Conservation (phyloP, 1,139 yeast genomes). For the Diutina sp. region DNA sequence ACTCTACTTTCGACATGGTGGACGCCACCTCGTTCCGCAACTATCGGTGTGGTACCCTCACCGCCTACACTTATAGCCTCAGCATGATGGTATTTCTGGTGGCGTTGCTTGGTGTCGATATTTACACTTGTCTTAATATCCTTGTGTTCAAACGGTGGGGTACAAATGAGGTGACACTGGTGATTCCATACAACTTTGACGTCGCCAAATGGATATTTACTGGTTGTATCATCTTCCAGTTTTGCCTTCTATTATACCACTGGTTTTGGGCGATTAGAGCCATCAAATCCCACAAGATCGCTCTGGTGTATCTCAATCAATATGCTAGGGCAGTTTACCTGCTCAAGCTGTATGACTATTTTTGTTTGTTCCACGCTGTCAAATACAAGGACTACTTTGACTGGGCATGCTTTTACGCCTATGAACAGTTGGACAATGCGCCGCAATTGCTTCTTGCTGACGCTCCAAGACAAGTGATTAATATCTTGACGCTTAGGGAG, state of each 20-base stretch:
- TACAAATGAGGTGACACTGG: conserved; percentile 38
- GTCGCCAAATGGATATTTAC: conserved; percentile 71
- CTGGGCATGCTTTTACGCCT: conserved; percentile 55
- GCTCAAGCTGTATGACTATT: conserved; percentile 44
- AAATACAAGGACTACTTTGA: conserved; percentile 57
- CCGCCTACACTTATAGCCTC: conserved; percentile 42
- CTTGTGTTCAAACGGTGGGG: conserved; percentile 74
- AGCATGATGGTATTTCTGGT: conserved; percentile 37
- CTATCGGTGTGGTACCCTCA: conserved; percentile 36
- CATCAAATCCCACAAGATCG: conserved; percentile 50
- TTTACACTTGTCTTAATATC: conserved; percentile 68
- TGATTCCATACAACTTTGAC: conserved; percentile 27
- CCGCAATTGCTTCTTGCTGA: conserved; percentile 59
- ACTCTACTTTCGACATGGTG: conserved; percentile 30
- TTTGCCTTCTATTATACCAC: conserved; percentile 45
- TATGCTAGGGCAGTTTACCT: conserved; percentile 50
- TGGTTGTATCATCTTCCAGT: conserved; percentile 71
- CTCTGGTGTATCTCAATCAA: conserved; percentile 56
- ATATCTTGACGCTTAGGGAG: conserved; percentile 56
- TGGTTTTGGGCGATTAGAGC: conserved; percentile 47
- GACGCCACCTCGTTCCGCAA: conserved; percentile 40
- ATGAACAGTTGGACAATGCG: conserved; percentile 56
- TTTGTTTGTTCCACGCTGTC: conserved; percentile 61
- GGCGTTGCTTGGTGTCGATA: conserved; percentile 56
- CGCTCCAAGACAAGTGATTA: conserved; percentile 80